Conservation (phyloP, 495 filamentous ascomycete genomes). For the Neurospora intermedia region DNA sequence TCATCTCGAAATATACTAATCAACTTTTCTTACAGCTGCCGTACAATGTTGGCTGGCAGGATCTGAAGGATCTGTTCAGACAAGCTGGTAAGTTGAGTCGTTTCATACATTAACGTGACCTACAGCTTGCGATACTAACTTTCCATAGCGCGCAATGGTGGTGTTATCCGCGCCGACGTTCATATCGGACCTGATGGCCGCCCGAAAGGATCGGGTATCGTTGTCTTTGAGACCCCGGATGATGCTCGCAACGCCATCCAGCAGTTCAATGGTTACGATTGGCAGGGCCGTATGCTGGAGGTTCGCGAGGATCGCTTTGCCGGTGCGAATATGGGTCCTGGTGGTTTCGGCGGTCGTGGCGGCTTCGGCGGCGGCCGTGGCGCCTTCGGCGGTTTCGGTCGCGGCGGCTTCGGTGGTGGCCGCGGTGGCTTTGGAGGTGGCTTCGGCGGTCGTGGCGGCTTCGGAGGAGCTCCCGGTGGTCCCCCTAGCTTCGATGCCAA, state of each 20-base stretch:
- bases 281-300: constrained; percentile 88
- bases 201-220: constrained; percentile 91
- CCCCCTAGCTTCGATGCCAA: constrained; percentile 31
- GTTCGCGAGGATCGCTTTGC: constrained; percentile 97
- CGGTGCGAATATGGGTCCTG: constrained; percentile 45
- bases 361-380: constrained; percentile 48
- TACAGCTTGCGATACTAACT: background rate
- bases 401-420: constrained; percentile 25
- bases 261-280: constrained; percentile 97
- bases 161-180: constrained; percentile 91
- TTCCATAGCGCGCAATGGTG: constrained; percentile 50
- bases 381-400: constrained; percentile 45
- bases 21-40: constrained; percentile 56
- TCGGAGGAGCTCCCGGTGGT: constrained; percentile 26
- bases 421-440: constrained; percentile 28
- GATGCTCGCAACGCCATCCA: constrained; percentile 92
- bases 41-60: constrained; percentile 97
- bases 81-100: constrained; percentile 70
- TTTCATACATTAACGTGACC: background rate
- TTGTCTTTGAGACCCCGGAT: constrained; percentile 88
- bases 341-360: constrained; percentile 43
- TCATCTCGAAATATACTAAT: constrained; percentile 22
- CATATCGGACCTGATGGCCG: constrained; percentile 86
- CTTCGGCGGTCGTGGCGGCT: constrained; percentile 39
- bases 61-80: constrained; percentile 97